Evolutionary conservation across 1,284 basidiomycete species (phyloP), one percentile per base, ranked within the genome.

Genomic region (Ceratobasidium sp.): DNA sequence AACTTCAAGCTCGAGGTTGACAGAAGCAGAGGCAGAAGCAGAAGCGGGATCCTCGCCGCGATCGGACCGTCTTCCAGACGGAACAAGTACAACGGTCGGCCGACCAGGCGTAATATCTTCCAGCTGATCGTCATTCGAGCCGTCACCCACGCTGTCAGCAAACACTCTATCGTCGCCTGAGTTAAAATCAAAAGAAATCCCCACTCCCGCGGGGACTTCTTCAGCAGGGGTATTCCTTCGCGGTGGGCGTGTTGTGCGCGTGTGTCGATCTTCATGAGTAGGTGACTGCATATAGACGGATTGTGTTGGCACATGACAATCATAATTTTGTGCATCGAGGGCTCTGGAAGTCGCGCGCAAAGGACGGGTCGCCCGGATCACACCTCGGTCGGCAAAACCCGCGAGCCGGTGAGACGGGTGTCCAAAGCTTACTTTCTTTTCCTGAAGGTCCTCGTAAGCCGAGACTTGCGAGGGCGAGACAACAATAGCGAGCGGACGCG

Each of bases 41-140:
- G 69, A 73, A 73, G 69, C 69, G 48, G 59, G 69, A 44, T 19
- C 44, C 69, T 54, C 57, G 36, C 59, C 45, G 48, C 69, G 59
- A 73, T 73, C 69, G 69, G 29, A 41, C 57, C 19, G 69, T 24
- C 69, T 73, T 59, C 59, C 69, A 73, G 69, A 62, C 56, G 69
- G 69, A 73, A 73, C 69, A 60, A 73, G 69, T n/a, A 62, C 69
- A 51, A 73, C 69, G 50, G 69, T 73, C 69, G 69, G 69, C 69
- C 69, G 69, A 73, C 69, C 69, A 33, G 59, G 69, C 44, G 69
- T 73, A 48, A 73, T 73, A 59, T 73, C n/a, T n/a, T n/a, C 54
- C 45, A 1, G 48, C 27, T 73, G 69, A 60, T 73, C 50, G 48
- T 53, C 51, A 67, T 54, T 41, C 29, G 54, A 57, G 33, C 57